A percentile compares a stretch with the other conserved stretches of the same genome.
These are phyloP conservation scores for Prunus yedoensis DNA, from an alignment of 331 rosid genomes.

Conservation along the genomic window DNA sequence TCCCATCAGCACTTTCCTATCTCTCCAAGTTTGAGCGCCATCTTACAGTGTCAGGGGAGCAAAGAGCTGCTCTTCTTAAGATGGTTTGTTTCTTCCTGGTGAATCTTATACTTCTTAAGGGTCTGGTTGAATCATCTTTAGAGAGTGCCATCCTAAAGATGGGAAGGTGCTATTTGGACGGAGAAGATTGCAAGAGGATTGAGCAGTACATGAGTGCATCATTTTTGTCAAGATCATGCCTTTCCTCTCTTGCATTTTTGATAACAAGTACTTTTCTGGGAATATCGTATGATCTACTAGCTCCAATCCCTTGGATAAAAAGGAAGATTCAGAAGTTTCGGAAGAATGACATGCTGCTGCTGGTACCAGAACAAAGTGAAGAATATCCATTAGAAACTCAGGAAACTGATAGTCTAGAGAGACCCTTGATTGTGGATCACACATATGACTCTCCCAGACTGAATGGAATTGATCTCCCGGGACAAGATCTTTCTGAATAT, in stretches of 20 bases:
- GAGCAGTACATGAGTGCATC: conserved; percentile 97
- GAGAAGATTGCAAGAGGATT: conserved; percentile 96
- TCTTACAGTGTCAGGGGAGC: conserved; percentile 94
- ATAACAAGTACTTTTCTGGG: conserved; percentile 94
- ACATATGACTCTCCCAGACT: conserved; percentile 44
- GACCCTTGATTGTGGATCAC: conserved; percentile 54
- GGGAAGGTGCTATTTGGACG: conserved; percentile 94
- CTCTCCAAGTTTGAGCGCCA: conserved; percentile 92
- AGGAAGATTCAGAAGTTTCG: conserved; percentile 67
- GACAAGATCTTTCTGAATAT: conserved; percentile 76
- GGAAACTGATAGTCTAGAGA: conserved; percentile 62
- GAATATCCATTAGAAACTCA: conserved; percentile 79
- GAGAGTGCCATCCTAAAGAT: conserved; percentile 78
- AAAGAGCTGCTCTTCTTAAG: conserved; percentile 87
- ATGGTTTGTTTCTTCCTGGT: conserved; percentile 98
- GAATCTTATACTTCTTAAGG: conserved; percentile 87
- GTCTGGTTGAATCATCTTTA: conserved; percentile 84
- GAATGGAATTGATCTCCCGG: conserved; percentile 46
- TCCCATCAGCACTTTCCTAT: conserved; percentile 89
- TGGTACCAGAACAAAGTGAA: conserved; percentile 90
- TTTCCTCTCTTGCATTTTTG: conserved; percentile 90
- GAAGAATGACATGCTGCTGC: conserved; percentile 95
- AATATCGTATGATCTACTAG: conserved; percentile 87
- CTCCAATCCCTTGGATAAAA: conserved; percentile 96
- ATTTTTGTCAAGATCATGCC: conserved; percentile 87